Conservation (phyloP, 345 rosid species). For the Hirschfeldia incana region DNA sequence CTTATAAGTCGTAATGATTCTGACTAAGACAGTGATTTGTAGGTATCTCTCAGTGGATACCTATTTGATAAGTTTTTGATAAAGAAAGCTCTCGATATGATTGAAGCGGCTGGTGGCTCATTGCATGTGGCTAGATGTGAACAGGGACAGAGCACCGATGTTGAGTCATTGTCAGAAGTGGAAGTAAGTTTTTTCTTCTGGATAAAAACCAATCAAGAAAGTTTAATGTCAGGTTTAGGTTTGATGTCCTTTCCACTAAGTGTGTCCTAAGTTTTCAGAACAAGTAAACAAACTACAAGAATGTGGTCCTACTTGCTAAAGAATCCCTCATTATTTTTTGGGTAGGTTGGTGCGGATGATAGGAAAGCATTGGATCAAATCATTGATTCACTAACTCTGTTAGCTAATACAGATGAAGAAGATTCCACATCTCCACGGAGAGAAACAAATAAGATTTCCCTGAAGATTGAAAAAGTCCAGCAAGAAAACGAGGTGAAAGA, state of each 20-base stretch:
- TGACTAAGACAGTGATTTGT: conserved; percentile 36
- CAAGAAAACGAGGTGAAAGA: conserved; percentile 44
- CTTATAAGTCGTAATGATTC: conserved; percentile 8
- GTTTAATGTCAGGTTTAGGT: conserved; percentile 16
- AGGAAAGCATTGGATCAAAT: too few relatives aligned
- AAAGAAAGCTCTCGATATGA: conserved; percentile 90
- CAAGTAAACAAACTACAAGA: too few relatives aligned
- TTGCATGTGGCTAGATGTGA: conserved; percentile 86
- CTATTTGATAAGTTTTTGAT: conserved; percentile 84
- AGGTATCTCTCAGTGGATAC: conserved; percentile 95
- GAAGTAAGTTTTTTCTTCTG: conserved; percentile 54
- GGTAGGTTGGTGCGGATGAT: too few relatives aligned
- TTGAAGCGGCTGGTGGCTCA: conserved; percentile 86
- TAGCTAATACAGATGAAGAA: conserved; percentile 61
- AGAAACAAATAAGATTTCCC: conserved; percentile 48
- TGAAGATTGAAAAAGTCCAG: conserved; percentile 55
- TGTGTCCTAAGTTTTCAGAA: too few relatives aligned
- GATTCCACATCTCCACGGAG: conserved; percentile 30
- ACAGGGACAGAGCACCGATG: conserved; percentile 74
- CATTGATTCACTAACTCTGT: conserved; percentile 40
- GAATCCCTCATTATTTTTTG: too few relatives aligned
- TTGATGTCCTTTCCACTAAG: conserved; percentile 34
- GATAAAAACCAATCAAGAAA: conserved; percentile 1
- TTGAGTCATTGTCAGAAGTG: conserved; percentile 79
- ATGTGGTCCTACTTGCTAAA: too few relatives aligned